Evolutionary conservation across 2,329 filamentous ascomycete genomes (phyloP), one percentile per base, ranked within the genome.

Genomic region (Fusarium phyllophilum): DNA sequence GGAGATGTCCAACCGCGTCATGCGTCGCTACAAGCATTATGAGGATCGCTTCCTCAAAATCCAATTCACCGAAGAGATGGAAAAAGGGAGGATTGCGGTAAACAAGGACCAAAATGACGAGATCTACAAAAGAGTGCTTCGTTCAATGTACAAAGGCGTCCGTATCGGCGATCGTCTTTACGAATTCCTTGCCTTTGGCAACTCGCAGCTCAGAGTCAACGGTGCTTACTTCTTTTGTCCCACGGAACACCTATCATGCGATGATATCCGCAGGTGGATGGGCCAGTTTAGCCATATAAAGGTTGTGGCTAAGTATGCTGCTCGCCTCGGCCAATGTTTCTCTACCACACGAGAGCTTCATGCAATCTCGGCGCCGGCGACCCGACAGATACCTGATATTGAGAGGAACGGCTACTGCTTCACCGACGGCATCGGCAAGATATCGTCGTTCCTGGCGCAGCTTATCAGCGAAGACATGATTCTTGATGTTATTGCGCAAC

Each of bases 161-260:
- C 86, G 86, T 2, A 91, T 99, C 56, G 96, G 94, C 9, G 93
- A 92, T 72, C 91, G 94, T 13, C 89, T 90, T 66, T 99, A 95
- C 81, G 89, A 96, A 75, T 98, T 98, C 73, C 89, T 99, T 33
- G 96, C 96, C 0, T 98, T 95, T 83, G 96, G 96, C 0, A 98
- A 96, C 81, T 98, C 96, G 0, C 96, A 99, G 77, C 93, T 99
- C 68, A 90, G 96, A 58, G 95, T 98, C 79, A 91, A 96, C 75
- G 93, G 95, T 0, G 95, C 94, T 1, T 98, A 96, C 79, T 98
- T 99, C 82, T 98, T 98, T 81, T 92, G 94, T 9, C 89, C 93
- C 0, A 90, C 90, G 0, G 84, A 89, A 0, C 85, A 89, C 62
- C 79, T 93, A 13, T 92, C 90, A 4, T 94, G 94, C 60, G 88